Conservation (phyloP, 2,329 filamentous ascomycete species). For the Cladorrhinum sp. region DNA sequence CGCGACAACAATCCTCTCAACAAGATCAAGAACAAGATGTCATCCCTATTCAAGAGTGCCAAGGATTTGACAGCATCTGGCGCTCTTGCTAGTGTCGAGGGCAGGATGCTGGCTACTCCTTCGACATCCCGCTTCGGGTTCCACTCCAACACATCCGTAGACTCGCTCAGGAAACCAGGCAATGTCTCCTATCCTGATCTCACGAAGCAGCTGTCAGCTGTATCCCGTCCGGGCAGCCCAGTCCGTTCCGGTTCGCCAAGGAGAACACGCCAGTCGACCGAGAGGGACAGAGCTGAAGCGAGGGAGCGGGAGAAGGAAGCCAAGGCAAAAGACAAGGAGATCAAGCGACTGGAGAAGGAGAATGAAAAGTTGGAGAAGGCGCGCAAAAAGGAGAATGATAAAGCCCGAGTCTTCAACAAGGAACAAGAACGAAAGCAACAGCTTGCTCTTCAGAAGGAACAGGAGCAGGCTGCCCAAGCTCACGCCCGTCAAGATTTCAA, state of each 20-base stretch:
- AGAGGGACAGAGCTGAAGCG: slow-evolving; percentile 59
- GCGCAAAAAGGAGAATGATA: slow-evolving; percentile 41
- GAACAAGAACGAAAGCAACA: slow-evolving; percentile 41
- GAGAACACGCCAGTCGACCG: slow-evolving; percentile 56
- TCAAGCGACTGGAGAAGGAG: slow-evolving; percentile 60
- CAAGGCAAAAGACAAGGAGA: slow-evolving; percentile 53
- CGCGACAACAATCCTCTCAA: slow-evolving; percentile 81
- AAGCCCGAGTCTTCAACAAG: slow-evolving; percentile 21
- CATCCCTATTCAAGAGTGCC: slow-evolving; percentile 84
- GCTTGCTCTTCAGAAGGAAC: slow-evolving; percentile 51
- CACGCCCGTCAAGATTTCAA: slow-evolving; percentile 20
- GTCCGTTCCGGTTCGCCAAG: slow-evolving; percentile 40
- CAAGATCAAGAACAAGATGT: slow-evolving; percentile 88
- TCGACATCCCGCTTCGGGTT: slow-evolving; percentile 46
- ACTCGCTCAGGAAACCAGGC: slow-evolving; percentile 40
- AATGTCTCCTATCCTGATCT: slow-evolving; percentile 47
- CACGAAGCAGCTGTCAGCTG: slow-evolving; percentile 36
- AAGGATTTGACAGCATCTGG: slow-evolving; percentile 82
- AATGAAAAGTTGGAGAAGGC: slow-evolving; percentile 70
- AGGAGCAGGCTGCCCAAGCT: slow-evolving; percentile 33
- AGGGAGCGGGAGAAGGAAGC: slow-evolving; percentile 60
- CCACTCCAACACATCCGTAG: slow-evolving; percentile 46
- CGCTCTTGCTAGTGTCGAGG: slow-evolving; percentile 60
- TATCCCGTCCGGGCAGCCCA: slow-evolving; percentile 41
- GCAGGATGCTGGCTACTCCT: slow-evolving; percentile 55